Evolutionary conservation across 2,329 filamentous ascomycete species (phyloP), one percentile per base, ranked within the genome.

Genomic region (Colletotrichum liaoningense): DNA sequence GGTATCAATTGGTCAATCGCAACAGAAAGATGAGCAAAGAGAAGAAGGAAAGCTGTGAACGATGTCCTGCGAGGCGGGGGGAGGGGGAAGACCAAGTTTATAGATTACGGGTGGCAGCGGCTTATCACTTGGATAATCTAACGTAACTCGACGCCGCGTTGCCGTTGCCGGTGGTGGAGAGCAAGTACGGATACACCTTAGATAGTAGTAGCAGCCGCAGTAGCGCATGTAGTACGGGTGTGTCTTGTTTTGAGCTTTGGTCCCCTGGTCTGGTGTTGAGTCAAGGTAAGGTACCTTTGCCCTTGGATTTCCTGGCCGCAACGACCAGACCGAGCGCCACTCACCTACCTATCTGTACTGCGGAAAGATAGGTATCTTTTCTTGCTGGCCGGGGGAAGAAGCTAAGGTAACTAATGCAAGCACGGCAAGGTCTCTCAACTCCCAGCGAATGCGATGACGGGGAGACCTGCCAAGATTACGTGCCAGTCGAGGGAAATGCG

Each of bases 61-160:
- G 24, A 24, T 19, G 5, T 35, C 24, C 19, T 35, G 26, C 30
- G 63, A 60, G 16, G 60, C n/a, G 73, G 66, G 66, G 66, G 66
- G 62, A 58, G 63, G 62, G 66, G 38, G 46, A 42, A 42, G 38
- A 42, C 28, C 58, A 64, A 42, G 69, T 73, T 75, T 75, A 73
- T 73, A 73, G 67, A 65, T 60, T 46, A 58, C 73, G 70, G 73
- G 73, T 75, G 69, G 69, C 65, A n/a, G 62, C 70, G 73, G 73
- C 73, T 73, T 75, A 75, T 75, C 66, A 63, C 7, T 26, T 58
- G 11, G 42, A 49, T 7, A 22, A 49, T 49, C 42, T 49, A 49
- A 42, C 16, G 38, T 19, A 42, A 42, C 52, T 60, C 28, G 46
- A 46, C 35, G 16, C 35, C 28, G 26, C 16, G 12, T 35, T 24